phyloP scores from a whole-genome alignment of 2,329 filamentous ascomycete species.

The Alternaria sp. region DNA sequence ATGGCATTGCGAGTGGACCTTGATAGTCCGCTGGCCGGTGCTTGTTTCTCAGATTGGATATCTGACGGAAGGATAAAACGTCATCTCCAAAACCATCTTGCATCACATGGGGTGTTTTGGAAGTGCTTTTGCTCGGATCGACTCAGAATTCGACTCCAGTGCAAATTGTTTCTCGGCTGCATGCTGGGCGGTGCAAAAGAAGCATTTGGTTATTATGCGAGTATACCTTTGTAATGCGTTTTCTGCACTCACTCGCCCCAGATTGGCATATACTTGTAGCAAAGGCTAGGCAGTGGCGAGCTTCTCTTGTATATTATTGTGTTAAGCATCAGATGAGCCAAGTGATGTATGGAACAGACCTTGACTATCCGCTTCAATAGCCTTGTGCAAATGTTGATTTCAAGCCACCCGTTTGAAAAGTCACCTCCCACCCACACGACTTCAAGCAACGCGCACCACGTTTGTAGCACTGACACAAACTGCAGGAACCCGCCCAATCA shows the following conservation, averaged over 20 bases:
- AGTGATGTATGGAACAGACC: background rate
- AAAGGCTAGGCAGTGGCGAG: slow-evolving; percentile 4
- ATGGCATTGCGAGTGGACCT: slow-evolving; percentile 9
- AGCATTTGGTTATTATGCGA: slow-evolving; percentile 15
- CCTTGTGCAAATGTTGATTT: background rate
- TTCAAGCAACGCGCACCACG: background rate
- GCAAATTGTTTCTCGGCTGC: slow-evolving; percentile 7
- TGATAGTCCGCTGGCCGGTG: slow-evolving; percentile 12
- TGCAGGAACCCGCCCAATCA: slow-evolving; percentile 26
- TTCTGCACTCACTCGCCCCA: slow-evolving; percentile 16
- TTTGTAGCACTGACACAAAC: slow-evolving; percentile 1
- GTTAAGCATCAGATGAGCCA: background rate
- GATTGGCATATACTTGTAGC: slow-evolving; percentile 12
- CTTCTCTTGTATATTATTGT: slow-evolving; percentile 21
- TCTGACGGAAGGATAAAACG: slow-evolving; percentile 30
- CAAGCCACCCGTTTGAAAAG: background rate
- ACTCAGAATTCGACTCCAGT: slow-evolving; percentile 16
- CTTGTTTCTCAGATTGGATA: slow-evolving; percentile 29
- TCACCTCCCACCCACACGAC: background rate
- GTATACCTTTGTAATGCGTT: slow-evolving; percentile 35
- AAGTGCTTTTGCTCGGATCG: slow-evolving; percentile 5
- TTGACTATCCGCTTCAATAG: background rate
- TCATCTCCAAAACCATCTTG: slow-evolving; percentile 32
- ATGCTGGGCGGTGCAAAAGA: slow-evolving; percentile 16
- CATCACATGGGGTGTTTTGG: slow-evolving; percentile 28